Conservation (phyloP, 1,284 basidiomycete species). For the Malassezia slooffiae region DNA sequence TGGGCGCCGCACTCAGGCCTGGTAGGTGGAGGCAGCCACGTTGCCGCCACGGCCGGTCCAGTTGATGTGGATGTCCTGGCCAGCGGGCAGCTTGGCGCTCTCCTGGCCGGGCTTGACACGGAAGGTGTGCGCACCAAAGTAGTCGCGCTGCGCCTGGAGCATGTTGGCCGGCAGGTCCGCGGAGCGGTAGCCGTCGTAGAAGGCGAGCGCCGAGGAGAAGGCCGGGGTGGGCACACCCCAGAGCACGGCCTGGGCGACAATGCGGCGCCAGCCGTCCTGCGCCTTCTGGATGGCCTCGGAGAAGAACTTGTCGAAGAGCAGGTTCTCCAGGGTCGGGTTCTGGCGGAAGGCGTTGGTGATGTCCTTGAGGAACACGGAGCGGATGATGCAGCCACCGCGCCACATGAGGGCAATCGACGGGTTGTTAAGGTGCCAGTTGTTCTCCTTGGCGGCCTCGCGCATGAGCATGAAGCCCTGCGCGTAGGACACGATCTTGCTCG, state of each 20-base stretch:
- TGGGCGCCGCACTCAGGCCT: conserved; percentile 55
- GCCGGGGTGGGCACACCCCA: conserved; percentile 97
- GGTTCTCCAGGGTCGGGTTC: conserved; percentile 73
- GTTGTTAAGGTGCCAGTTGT: conserved; percentile 58
- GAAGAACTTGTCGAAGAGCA: conserved; percentile 97
- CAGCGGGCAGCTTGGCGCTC: conserved; percentile 51
- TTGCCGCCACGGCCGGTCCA: conserved; percentile 82
- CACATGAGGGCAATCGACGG: conserved; percentile 97
- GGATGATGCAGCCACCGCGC: conserved; percentile 98
- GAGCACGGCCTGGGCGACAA: conserved; percentile 87
- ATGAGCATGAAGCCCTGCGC: conserved; percentile 99
- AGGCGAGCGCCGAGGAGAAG: conserved; percentile 89
- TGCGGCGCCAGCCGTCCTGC: conserved; percentile 95
- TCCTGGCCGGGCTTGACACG: conserved; percentile 36
- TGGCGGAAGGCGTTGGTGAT: conserved; percentile 75
- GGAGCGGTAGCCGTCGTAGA: conserved; percentile 89
- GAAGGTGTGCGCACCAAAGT: conserved; percentile 47
- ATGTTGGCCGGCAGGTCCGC: conserved; percentile 84
- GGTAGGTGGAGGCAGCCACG: conserved; percentile 83
- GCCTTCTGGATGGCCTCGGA: conserved; percentile 84
- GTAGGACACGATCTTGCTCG: conserved; percentile 77
- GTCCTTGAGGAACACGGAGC: conserved; percentile 47
- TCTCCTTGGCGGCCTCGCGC: conserved; percentile 94
- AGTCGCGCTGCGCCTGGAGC: conserved; percentile 71
- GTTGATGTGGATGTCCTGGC: conserved; percentile 63